These are phyloP conservation scores for Corchorus olitorius DNA, from an alignment of 345 rosid genomes.

Conservation along the genomic window DNA sequence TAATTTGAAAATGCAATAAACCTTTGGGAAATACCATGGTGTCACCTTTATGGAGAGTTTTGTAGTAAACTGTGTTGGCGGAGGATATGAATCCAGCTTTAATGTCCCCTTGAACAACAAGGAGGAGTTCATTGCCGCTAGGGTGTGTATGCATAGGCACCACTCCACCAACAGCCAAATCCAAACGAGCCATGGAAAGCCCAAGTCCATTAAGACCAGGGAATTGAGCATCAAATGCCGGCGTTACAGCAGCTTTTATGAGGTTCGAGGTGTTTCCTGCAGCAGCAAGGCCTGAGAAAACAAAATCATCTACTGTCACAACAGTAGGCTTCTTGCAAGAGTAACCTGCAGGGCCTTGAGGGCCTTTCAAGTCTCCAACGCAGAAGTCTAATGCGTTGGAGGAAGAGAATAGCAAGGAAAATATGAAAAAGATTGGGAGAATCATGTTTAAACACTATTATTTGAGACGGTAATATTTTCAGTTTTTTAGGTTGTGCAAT, in stretches of 20 bases:
- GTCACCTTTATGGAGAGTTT: constrained; percentile 57
- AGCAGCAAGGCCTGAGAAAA: constrained; percentile 54
- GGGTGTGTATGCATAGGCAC: constrained; percentile 92
- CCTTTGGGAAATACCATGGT: constrained; percentile 80
- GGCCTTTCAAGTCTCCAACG: constrained; percentile 55
- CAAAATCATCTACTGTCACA: constrained; percentile 68
- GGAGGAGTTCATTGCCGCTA: constrained; percentile 56
- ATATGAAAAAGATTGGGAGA: constrained; percentile 8
- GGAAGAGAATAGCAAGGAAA: constrained; percentile 47
- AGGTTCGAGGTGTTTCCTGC: constrained; percentile 67
- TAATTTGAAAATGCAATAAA: constrained; percentile 74
- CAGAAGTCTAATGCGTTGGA: constrained; percentile 76
- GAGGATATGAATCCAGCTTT: constrained; percentile 74
- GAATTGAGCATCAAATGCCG: constrained; percentile 59
- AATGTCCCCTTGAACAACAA: constrained; percentile 62
- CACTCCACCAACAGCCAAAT: constrained; percentile 71
- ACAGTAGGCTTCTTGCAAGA: constrained; percentile 55
- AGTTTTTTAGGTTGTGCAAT: no score
- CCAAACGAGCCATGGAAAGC: constrained; percentile 71
- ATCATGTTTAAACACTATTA: no score
- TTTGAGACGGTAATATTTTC: no score
- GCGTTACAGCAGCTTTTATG: constrained; percentile 79
- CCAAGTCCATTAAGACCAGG: constrained; percentile 81
- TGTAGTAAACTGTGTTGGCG: constrained; percentile 62
- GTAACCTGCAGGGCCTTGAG: constrained; percentile 72